Base-by-base conservation (phyloP, 2,329 filamentous ascomycete genomes). In the Pyrenochaeta sp. region DNA sequence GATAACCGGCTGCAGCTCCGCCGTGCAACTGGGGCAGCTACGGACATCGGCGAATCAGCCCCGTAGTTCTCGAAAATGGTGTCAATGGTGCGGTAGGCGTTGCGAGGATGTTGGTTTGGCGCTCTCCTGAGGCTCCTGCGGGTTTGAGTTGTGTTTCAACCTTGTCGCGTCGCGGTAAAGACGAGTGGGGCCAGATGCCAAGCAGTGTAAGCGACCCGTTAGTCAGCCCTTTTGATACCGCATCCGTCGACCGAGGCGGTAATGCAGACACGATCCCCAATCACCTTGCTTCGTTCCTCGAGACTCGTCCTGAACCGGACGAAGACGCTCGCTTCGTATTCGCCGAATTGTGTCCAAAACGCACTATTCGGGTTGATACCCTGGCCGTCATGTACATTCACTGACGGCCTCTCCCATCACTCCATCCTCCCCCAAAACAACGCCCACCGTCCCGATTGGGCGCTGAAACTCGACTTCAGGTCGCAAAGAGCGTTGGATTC, bases 121-220 rank as follows among this genome's bases (percentile, higher is more conserved):
- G 41, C 27, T 31, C 49, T 44, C 53, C 57, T 60, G 55, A 47
- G 35, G 35, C 37, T 41, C 27, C 22, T 29, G 31, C 36, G 39
- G 37, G 60, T 63, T 46, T 59, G 53, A 61, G 46, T 42, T 53
- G 52, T 48, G 60, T 63, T 61, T 61, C 57, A 56, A 41, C 20
- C 48, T 31, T 45, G 57, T 62, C 58, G 55, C 58, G 50, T 51
- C 40, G 50, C 53, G 44, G 39, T 34, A 42, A 41, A 41, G 35
- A 48, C 35, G 28, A 32, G 42, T 46, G 53, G 53, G 41, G 42
- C 45, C 11, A 22, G 13, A 31, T 26, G 51, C 30, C 26, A 40
- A 27, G 41, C 9, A 9, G 6, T 15, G 29, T 21, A 30, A 44
- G 36, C 26, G 32, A 41, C 21, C 19, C 43, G 44, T 55, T 44